Base-by-base conservation (phyloP, 257 asterid species). In the Forsythia suspensa region DNA sequence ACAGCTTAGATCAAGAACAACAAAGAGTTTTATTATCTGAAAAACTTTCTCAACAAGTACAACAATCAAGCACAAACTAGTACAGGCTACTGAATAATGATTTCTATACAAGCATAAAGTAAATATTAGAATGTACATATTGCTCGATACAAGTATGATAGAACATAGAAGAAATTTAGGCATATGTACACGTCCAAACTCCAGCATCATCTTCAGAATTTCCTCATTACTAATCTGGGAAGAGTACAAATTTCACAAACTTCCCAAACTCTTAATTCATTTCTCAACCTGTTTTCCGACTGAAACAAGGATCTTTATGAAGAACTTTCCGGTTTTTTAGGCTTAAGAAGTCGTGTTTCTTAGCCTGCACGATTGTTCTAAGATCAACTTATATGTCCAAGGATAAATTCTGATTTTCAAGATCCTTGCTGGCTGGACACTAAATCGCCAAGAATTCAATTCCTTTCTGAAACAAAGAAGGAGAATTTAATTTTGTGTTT, bases 361-460 rank as follows among this genome's bases (percentile, higher is more conserved):
- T 38, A 85, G 79, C 73, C 86, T 77, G 80, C 57, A 48, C 3
- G 57, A 48, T 48, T 48, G 57, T 13, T 48, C n/a, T 48, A 48
- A 48, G 57, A 48, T 48, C 57, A 48, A 48, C 15, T 48, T 48
- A 4, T 48, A 48, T 12, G 20, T 48, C 57, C n/a, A 48, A 48
- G n/a, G 57, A 48, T 4, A 48, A 20, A 48, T 48, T 48, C n/a
- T 3, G 6, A 15, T 48, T 48, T 46, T 36, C n/a, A 74, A 55
- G 6, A 74, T 73, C 8, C 46, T 36, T 9, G 10, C 4, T 38
- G 8, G 10, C 4, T 38, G 8, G n/a, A 59, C 36, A 41, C 68
- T 6, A 51, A 51, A 46, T 46, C 18, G 3, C 55, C 55, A 12
- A 46, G 18, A 46, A 18, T 46, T 46, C 55, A 46, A 12, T 46